Percentiles rank a stretch among this genome's conserved stretches.
These are phyloP conservation scores for Plasmodium gonderi DNA, from an alignment of 169 alveolate genomes.

Conservation along the genomic window DNA sequence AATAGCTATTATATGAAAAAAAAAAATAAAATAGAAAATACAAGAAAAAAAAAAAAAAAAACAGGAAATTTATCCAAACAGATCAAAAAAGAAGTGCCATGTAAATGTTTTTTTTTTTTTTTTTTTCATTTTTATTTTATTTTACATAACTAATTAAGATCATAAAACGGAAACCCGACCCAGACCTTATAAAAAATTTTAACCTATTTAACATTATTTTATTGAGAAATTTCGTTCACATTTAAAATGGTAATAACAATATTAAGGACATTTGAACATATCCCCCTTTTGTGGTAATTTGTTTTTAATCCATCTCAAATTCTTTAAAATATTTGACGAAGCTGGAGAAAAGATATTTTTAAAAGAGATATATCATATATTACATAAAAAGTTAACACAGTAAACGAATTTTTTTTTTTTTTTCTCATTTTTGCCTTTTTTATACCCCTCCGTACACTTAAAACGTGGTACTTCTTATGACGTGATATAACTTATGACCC, in stretches of 20 bases:
- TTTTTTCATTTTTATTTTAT: not conserved
- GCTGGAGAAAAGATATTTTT: not conserved
- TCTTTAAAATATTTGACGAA: not conserved
- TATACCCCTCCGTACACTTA: no score
- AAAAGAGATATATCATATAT: not conserved
- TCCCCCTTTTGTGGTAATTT: not conserved
- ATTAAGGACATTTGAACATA: not conserved
- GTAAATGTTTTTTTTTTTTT: not conserved
- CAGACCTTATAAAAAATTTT: not conserved
- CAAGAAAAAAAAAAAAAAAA: not conserved
- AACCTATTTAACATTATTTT: not conserved
- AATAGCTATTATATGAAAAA: not conserved
- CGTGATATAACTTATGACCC: no score
- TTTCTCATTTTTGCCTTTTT: not conserved
- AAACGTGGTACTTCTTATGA: no score
- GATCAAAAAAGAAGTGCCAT: not conserved
- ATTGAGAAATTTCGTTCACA: not conserved
- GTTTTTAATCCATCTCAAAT: not conserved
- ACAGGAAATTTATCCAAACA: not conserved
- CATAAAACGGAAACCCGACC: no score
- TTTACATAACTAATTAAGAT: not conserved
- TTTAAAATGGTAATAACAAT: not conserved
- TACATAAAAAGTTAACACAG: not conserved
- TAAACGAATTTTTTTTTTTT: not conserved
- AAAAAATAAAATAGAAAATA: not conserved